Conservation (phyloP, 2,329 filamentous ascomycete genomes). For the Clarireedia homoeocarpa region DNA sequence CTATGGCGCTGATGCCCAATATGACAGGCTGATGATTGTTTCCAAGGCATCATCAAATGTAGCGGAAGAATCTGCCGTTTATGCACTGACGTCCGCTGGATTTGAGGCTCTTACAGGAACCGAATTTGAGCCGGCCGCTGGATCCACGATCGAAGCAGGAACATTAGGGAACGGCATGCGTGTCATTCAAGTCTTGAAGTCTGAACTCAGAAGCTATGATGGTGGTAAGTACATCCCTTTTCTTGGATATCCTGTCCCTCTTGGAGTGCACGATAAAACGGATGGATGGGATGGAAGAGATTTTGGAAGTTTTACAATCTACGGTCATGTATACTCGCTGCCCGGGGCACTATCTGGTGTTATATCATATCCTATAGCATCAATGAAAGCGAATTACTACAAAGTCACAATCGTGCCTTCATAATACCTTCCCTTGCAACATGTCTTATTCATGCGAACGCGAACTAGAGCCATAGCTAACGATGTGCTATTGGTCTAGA, state of each 20-base stretch:
- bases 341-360: slow-evolving; percentile 29
- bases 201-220: slow-evolving; percentile 85
- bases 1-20: slow-evolving; percentile 51
- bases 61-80: slow-evolving; percentile 71
- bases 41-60: slow-evolving; percentile 57
- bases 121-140: slow-evolving; percentile 87
- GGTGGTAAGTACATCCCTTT: slow-evolving; percentile 52
- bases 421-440: slow-evolving; percentile 19
- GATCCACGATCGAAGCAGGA: slow-evolving; percentile 77
- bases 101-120: slow-evolving; percentile 72
- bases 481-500: slow-evolving; percentile 41
- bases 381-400: slow-evolving; percentile 32
- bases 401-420: slow-evolving; percentile 21
- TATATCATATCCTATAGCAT: slow-evolving; percentile 32
- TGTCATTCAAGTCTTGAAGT: slow-evolving; percentile 80
- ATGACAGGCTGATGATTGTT: slow-evolving; percentile 76
- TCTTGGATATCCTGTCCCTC: slow-evolving; percentile 14
- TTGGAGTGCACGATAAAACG: neutral
- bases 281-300: neutral
- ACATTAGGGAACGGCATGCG: slow-evolving; percentile 73
- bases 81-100: slow-evolving; percentile 62
- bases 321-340: slow-evolving; percentile 16
- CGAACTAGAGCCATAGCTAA: slow-evolving; percentile 12
- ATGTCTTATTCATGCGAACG: slow-evolving; percentile 10
- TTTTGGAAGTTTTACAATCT: slow-evolving; percentile 3